Evolutionary conservation across 805 yeast genomes (phyloP).

Genomic region (Lipomyces mesembrius): DNA sequence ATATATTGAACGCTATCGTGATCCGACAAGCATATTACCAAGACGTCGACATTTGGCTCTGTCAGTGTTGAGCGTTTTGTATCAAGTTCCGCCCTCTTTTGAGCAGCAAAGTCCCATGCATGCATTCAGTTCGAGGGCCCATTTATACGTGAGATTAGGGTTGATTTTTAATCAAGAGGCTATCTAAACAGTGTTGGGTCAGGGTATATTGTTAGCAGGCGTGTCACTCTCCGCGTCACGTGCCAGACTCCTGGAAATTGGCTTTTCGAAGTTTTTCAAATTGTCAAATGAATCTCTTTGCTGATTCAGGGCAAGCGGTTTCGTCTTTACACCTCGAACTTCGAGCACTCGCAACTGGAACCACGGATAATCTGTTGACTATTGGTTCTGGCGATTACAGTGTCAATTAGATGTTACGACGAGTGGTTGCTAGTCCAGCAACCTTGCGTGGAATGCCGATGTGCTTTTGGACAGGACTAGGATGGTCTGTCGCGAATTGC

Average conservation of each 20-base stretch:
- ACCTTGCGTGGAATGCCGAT: neutral
- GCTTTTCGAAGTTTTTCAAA: neutral
- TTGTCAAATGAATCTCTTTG: neutral
- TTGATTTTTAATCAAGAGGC: neutral
- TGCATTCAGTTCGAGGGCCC: too few species aligned
- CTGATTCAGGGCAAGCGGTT: neutral
- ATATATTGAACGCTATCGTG: neutral
- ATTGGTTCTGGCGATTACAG: neutral
- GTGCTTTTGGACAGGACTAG: neutral
- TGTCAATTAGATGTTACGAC: neutral
- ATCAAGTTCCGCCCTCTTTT: neutral
- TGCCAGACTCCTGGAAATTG: neutral
- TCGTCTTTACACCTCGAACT: neutral
- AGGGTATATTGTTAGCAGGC: neutral
- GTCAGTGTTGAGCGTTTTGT: neutral
- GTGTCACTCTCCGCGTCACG: neutral
- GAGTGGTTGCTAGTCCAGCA: neutral
- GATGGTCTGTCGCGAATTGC: neutral
- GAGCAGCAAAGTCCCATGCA: too few species aligned
- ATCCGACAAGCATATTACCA: neutral
- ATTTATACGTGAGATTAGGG: neutral
- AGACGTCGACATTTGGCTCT: neutral
- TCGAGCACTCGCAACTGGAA: neutral
- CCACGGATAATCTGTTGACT: neutral
- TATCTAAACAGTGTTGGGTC: neutral